Evolutionary conservation across 306 rosid genomes (phyloP).

Genomic region (Cicer arietinum): DNA sequence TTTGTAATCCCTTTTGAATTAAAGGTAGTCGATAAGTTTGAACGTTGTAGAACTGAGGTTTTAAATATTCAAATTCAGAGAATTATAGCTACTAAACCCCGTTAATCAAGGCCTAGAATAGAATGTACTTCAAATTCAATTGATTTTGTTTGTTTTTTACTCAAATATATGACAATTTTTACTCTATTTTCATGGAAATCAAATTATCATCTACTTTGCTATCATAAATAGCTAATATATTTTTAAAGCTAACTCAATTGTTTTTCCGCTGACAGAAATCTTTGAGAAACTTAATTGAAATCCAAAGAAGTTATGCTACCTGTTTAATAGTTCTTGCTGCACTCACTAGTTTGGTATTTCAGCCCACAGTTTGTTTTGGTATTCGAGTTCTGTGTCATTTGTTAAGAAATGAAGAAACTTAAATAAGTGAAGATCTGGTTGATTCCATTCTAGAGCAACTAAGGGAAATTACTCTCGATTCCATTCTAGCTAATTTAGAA

Average conservation of each 20-base stretch:
- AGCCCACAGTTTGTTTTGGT: background rate
- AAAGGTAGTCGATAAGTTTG: constrained; percentile 8
- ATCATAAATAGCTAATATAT: too few species aligned
- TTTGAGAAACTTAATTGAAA: constrained; percentile 2
- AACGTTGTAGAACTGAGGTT: background rate
- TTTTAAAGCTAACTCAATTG: background rate
- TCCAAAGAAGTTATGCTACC: background rate
- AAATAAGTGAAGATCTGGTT: too few species aligned
- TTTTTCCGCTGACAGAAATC: constrained; percentile 13
- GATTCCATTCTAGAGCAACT: too few species aligned
- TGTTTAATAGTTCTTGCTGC: background rate
- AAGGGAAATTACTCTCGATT: too few species aligned
- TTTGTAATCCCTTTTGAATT: background rate
- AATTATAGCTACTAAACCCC: constrained; percentile 1
- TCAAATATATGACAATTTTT: constrained; percentile 2
- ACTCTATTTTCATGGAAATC: background rate
- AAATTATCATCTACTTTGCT: too few species aligned
- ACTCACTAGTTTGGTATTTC: constrained; percentile 26
- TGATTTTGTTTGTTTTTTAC: constrained; percentile 6
- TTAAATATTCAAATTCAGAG: constrained; percentile 3
- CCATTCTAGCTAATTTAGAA: constrained; percentile 1
- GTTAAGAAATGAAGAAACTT: constrained; percentile 23
- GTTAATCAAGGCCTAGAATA: background rate
- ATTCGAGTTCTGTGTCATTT: constrained; percentile 11
- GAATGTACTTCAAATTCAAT: constrained; percentile 1